Evolutionary conservation across 1,284 basidiomycete genomes (phyloP).

Genomic region (Ganoderma lingzhi): DNA sequence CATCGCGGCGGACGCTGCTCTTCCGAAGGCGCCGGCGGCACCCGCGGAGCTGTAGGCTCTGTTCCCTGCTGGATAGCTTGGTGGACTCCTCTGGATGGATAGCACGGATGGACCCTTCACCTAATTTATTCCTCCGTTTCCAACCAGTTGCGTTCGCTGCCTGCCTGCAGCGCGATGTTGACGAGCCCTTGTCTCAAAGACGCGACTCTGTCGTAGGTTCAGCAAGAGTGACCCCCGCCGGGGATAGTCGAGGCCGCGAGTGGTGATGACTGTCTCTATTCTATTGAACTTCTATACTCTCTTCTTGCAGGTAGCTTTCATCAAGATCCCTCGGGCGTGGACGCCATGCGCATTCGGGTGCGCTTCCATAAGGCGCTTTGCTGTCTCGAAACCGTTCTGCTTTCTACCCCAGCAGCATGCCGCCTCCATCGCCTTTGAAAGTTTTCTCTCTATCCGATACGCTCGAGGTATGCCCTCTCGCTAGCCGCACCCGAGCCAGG

Average conservation of each 20-base stretch:
- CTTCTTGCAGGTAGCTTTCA: not conserved
- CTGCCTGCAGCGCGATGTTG: not conserved
- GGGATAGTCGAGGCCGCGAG: not conserved
- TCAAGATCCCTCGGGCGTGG: not conserved
- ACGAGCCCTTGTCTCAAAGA: not conserved
- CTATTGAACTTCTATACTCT: no score
- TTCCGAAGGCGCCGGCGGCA: not conserved
- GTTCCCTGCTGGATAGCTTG: not conserved
- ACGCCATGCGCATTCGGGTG: no score
- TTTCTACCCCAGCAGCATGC: not conserved
- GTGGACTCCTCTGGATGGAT: not conserved
- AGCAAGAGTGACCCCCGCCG: not conserved
- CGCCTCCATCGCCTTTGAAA: not conserved
- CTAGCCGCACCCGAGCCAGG: not conserved
- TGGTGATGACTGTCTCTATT: no score
- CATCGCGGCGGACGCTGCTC: no score
- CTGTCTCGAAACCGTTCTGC: not conserved
- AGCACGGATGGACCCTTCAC: not conserved
- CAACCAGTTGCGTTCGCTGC: not conserved
- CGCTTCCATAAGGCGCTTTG: not conserved
- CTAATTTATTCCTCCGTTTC: not conserved
- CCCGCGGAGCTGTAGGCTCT: not conserved
- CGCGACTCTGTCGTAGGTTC: not conserved
- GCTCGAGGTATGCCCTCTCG: not conserved
- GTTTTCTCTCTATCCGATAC: slow-evolving; percentile 2